Percentiles rank a stretch among this genome's conserved stretches.
phyloP scores from a whole-genome alignment of 768 basidiomycete genomes.

The Candolleomyces efflorescens region DNA sequence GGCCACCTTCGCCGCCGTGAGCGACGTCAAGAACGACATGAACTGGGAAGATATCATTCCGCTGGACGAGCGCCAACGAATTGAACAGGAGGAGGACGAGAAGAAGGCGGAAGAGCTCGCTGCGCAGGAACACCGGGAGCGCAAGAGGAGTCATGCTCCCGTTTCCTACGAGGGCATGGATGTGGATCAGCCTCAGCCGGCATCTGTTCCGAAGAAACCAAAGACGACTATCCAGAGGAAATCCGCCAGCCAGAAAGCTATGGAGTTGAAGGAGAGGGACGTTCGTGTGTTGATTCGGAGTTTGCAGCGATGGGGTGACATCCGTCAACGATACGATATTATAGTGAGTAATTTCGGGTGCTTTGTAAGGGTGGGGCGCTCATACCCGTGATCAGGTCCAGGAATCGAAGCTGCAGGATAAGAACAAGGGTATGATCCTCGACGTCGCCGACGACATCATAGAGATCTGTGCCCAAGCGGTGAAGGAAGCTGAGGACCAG shows the following conservation, averaged over 20 bases:
- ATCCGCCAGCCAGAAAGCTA: slow-evolving; percentile 88
- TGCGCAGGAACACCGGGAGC: slow-evolving; percentile 62
- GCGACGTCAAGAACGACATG: slow-evolving; percentile 98
- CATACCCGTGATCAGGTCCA: slow-evolving; percentile 49
- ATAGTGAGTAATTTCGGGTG: slow-evolving; percentile 61
- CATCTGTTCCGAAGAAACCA: slow-evolving; percentile 68
- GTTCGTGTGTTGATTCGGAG: slow-evolving; percentile 93
- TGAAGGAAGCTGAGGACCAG: slow-evolving; percentile 79
- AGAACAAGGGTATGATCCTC: slow-evolving; percentile 89
- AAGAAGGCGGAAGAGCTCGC: slow-evolving; percentile 67
- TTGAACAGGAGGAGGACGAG: slow-evolving; percentile 78
- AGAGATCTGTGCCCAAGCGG: slow-evolving; percentile 75
- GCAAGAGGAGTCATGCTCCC: slow-evolving; percentile 82
- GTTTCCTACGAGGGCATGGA: slow-evolving; percentile 95
- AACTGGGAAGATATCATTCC: slow-evolving; percentile 99
- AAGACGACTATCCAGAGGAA: slow-evolving; percentile 76
- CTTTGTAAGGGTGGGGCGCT: neutral
- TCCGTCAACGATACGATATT: slow-evolving; percentile 87
- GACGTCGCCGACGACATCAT: slow-evolving; percentile 93
- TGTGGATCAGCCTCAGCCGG: slow-evolving; percentile 64
- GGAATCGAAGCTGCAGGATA: slow-evolving; percentile 88
- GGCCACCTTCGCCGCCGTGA: slow-evolving; percentile 90
- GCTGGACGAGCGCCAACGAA: slow-evolving; percentile 79
- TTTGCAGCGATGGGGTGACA: slow-evolving; percentile 97
- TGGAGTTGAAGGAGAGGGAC: slow-evolving; percentile 97